Evolutionary conservation across 345 rosid species (phyloP), one percentile per base, ranked within the genome.

Genomic region (Salix suchowensis): DNA sequence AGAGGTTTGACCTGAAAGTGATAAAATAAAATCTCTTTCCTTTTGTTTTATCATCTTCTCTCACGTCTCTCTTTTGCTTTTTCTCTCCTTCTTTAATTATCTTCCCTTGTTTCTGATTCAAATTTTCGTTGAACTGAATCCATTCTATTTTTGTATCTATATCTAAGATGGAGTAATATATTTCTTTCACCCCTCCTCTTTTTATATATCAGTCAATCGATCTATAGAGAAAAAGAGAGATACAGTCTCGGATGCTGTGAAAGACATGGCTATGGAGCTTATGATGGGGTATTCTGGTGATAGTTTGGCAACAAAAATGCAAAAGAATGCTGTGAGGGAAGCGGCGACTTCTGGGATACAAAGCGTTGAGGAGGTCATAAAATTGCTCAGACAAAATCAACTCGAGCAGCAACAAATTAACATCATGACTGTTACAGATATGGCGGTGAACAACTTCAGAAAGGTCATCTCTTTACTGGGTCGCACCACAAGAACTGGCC

Each of bases 321-420:
- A 91, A 72, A 92, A 93, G 67, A 82, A 48, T 16, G 88, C 93
- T 13, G 79, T 94, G 4, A 82, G 79, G 21, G 98, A 92, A 65
- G 98, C 97, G 1, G 90, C 96, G 0, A 73, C 93, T 23, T 93
- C 92, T 0, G 97, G 98, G 76, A 88, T 92, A 82, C 88, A 88
- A 77, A 89, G 93, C 77, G 96, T 93, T 7, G 97, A 91, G 65
- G 89, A 95, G 75, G 82, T 95, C 67, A 87, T 92, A 0, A 84
- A 84, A 58, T 76, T 94, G 50, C 78, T 92, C 19, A 81, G 85
- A 32, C 82, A 87, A 64, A 84, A 73, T 61, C 89, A 86, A 26
- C 85, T 67, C 0, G 75, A 78, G 1, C 85, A 81, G 8, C 71
- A 72, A 46, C 82, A 40, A 36, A 36, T 36, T 5, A 36, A 36